Base-by-base conservation (phyloP, 495 filamentous ascomycete species). In the Lepraria neglecta region DNA sequence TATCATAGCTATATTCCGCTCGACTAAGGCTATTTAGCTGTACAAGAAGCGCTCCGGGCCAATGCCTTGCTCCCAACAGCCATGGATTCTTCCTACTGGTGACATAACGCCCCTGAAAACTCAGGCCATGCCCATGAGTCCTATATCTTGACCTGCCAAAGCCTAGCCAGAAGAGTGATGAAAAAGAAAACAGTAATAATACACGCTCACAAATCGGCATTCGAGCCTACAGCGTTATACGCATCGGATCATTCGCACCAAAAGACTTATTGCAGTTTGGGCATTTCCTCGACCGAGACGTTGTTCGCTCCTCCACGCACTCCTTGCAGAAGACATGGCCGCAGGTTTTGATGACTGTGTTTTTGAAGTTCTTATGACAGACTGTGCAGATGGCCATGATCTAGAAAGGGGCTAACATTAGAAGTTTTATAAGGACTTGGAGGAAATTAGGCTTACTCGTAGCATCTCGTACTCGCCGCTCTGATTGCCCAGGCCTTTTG, bases 301-400 rank as follows among this genome's bases (percentile, higher is more conserved):
- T 78, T 56, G 95, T 83, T 55, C 91, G 86, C 68, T 92, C 86
- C 57, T 95, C 89, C 30, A 95, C 86, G 69, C 94, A 98, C 30
- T 84, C 81, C 66, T 82, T 84, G 82, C 94, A 98, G 73, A 97
- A 96, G 24, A 95, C 84, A 74, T 98, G 94, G n/a, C 94, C 94
- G 72, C 94, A 98, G 15, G 87, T 90, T 70, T 91, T 91, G 66
- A 98, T 80, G 19, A 86, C 86, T 1, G 91, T 95, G 71, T 97
- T 88, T 75, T 97, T 97, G 79, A 96, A 94, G 58, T 92, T 89
- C 57, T 78, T 83, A 64, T 87, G 85, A 74, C 94, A 98, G 21
- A 97, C 88, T 3, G 88, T 87, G 76, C 94, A 98, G 44, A 92
- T 82, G 19, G 90, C 90, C 72, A 97, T 82, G 64, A 82, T 82